Conservation (phyloP, 345 rosid species). For the Leavenworthia alabamica region DNA sequence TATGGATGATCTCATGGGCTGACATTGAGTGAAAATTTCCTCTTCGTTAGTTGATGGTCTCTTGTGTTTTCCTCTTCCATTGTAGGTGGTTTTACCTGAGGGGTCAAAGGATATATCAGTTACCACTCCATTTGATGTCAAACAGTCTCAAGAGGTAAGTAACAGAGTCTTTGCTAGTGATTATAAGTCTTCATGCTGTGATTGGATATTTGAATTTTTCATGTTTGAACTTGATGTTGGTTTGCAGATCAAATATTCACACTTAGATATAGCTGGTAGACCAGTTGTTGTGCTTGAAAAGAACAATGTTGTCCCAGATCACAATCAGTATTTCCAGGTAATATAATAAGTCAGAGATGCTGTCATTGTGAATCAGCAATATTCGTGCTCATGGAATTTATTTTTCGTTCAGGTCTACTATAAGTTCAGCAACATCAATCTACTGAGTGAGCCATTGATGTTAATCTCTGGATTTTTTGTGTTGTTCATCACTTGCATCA, state of each 20-base stretch:
- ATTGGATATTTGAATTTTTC: background rate
- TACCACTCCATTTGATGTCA: slow-evolving; percentile 66
- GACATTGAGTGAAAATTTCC: background rate
- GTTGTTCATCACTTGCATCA: slow-evolving; percentile 65
- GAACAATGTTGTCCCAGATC: slow-evolving; percentile 79
- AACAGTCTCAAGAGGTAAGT: slow-evolving; percentile 87
- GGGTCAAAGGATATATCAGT: slow-evolving; percentile 62
- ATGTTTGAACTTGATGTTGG: background rate
- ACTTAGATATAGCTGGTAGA: slow-evolving; percentile 84
- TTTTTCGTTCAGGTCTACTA: slow-evolving; percentile 65
- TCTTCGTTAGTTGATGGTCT: background rate
- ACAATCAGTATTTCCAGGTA: slow-evolving; percentile 90
- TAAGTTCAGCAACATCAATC: slow-evolving; percentile 68
- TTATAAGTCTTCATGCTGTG: background rate
- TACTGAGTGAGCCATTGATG: slow-evolving; percentile 90
- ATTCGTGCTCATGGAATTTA: background rate
- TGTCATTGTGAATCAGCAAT: background rate
- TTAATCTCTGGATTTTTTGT: slow-evolving; percentile 67
- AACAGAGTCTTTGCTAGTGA: slow-evolving; percentile 17
- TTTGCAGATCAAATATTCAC: slow-evolving; percentile 71
- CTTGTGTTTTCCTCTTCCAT: background rate
- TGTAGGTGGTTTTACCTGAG: slow-evolving; percentile 92
- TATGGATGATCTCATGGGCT: background rate
- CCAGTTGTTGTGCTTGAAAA: slow-evolving; percentile 78
- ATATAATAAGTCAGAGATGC: background rate